Evolutionary conservation across 2,329 filamentous ascomycete genomes (phyloP), one percentile per base, ranked within the genome.

Genomic region (Aspergillus versicolor): DNA sequence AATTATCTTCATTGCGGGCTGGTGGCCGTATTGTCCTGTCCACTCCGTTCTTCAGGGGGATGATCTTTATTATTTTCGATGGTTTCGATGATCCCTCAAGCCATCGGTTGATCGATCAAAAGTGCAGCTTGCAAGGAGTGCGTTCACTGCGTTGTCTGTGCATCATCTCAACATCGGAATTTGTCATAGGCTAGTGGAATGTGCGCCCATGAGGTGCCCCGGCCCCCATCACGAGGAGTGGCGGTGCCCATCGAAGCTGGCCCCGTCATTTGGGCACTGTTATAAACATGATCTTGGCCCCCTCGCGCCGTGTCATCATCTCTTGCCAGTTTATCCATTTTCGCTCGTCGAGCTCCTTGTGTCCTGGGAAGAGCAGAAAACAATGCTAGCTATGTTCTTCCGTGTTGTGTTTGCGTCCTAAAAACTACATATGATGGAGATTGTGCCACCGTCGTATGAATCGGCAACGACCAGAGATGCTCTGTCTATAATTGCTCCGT

Each of bases 371-470:
- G 42, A 38, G 15, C 30, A 49, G 34, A 40, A 52, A 37, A 6
- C 27, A 19, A 49, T 38, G 21, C 37, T 19, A 21, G 22, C 32
- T 37, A 37, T 34, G 13, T 32, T 38, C 13, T n/a, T 21, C 27
- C 21, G 22, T 43, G 13, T 17, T 52, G 42, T 11, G 30, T 42
- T 45, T 27, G 43, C 24, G 11, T 42, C 38, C 7, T 49, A 38
- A 53, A 17, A 50, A 8, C 8, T 54, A n/a, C 11, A 15, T 32
- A 42, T 55, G 42, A 85, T 85, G 82, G 82, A 86, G 65, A 77
- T 81, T 50, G 75, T 82, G 51, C 82, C 83, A 30, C 84, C 84
- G 4, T 83, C 83, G n/a, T 87, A 87, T 67, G 77, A 84, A 64
- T 78, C 75, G 46, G 83, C 82, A 52, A 82, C 81, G 11, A 71